phyloP scores from a whole-genome alignment of 495 filamentous ascomycete species.

The Cercophora newfieldiana region DNA sequence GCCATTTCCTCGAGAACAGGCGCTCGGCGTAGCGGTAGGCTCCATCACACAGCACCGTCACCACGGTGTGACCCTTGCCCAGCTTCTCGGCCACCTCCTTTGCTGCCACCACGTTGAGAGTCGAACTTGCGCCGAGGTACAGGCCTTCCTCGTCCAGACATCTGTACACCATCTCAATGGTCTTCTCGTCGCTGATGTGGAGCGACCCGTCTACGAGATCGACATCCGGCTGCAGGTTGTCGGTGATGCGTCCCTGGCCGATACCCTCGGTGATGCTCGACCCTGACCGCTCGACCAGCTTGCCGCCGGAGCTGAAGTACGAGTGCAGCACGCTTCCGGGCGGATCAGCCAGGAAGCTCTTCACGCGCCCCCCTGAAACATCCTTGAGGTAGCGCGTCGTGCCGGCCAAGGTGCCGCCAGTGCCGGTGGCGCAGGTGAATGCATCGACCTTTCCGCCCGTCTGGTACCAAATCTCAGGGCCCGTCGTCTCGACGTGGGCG shows the following conservation, averaged over 20 bases:
- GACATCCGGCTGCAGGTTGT: constrained; percentile 85
- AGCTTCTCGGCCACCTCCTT: constrained; percentile 91
- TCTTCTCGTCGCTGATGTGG: constrained; percentile 86
- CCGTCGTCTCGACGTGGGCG: constrained; percentile 95
- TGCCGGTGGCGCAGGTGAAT: constrained; percentile 94
- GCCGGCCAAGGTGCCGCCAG: constrained; percentile 87
- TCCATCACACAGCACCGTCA: constrained; percentile 91
- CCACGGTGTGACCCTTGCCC: constrained; percentile 85
- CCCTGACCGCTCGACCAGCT: constrained; percentile 75
- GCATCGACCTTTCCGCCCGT: constrained; percentile 84
- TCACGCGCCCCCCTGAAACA: constrained; percentile 74
- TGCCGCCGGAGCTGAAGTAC: constrained; percentile 84
- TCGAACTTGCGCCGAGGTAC: constrained; percentile 91
- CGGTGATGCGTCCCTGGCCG: constrained; percentile 93
- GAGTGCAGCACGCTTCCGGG: constrained; percentile 89
- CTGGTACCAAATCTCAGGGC: constrained; percentile 97
- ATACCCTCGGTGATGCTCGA: constrained; percentile 97
- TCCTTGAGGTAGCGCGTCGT: constrained; percentile 88
- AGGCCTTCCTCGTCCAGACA: constrained; percentile 96
- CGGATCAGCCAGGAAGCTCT: constrained; percentile 88
- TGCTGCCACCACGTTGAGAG: constrained; percentile 92
- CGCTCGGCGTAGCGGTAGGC: constrained; percentile 95
- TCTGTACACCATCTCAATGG: constrained; percentile 95
- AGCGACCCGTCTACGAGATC: constrained; percentile 83
- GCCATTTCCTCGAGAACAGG: constrained; percentile 86